A percentile compares a stretch with the other conserved stretches of the same genome.
Conservation (phyloP, 441 rosid species). For the Biscutella laevigata region DNA sequence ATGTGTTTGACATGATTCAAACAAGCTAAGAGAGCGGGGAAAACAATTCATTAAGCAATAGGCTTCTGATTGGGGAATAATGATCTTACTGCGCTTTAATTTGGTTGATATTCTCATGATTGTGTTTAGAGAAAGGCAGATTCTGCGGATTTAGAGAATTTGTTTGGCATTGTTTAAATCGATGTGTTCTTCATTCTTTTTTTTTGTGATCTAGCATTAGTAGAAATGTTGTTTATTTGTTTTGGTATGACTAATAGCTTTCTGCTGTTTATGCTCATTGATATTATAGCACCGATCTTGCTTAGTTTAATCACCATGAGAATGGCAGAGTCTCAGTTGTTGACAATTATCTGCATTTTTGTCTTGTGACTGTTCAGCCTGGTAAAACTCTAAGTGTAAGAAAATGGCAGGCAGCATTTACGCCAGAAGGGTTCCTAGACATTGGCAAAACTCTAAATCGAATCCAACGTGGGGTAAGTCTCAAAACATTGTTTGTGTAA, state of each 20-base stretch:
- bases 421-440: slow-evolving; percentile 61
- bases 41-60: too few species aligned
- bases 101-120: background rate
- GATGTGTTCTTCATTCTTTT: slow-evolving; percentile 5
- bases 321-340: background rate
- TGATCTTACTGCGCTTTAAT: background rate
- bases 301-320: background rate
- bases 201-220: background rate
- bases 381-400: slow-evolving; percentile 86
- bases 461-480: slow-evolving; percentile 76
- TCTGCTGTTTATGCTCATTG: background rate
- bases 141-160: background rate
- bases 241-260: background rate
- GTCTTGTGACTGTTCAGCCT: slow-evolving; percentile 42
- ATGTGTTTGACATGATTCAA: too few species aligned
- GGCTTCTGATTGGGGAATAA: background rate
- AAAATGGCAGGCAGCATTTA: slow-evolving; percentile 88
- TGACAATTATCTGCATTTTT: background rate
- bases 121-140: background rate
- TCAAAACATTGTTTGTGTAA: background rate
- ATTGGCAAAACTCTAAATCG: slow-evolving; percentile 66
- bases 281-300: background rate
- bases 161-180: background rate
- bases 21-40: too few species aligned
- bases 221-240: background rate